These are phyloP conservation scores for Solanum stenotomum DNA, from an alignment of 257 asterid genomes.

Conservation along the genomic window DNA sequence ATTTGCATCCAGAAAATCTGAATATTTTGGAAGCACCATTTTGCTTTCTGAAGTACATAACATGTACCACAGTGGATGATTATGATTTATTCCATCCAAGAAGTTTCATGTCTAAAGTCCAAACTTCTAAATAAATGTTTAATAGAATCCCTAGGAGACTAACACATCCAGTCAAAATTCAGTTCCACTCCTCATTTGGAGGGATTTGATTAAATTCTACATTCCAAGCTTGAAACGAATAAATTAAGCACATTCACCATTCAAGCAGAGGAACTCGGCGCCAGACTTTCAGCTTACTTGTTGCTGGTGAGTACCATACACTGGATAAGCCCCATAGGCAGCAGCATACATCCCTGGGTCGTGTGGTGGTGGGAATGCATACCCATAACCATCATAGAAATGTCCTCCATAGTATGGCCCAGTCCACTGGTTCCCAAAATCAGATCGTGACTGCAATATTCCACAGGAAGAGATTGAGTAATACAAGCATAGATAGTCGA, in stretches of 20 bases:
- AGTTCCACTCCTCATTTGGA: constrained; percentile 38
- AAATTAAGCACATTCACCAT: constrained; percentile 9
- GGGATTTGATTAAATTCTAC: constrained; percentile 21
- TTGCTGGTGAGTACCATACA: constrained; percentile 81
- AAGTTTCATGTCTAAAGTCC: constrained; percentile 33
- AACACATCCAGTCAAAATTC: constrained; percentile 66
- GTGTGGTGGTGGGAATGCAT: constrained; percentile 57
- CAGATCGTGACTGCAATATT: constrained; percentile 48
- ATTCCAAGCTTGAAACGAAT: constrained; percentile 22
- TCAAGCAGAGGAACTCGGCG: not conserved
- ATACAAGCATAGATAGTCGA: not conserved
- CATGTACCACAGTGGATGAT: constrained; percentile 6
- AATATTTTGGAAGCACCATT: not conserved
- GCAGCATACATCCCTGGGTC: constrained; percentile 76
- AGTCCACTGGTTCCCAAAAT: constrained; percentile 75
- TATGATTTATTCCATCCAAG: constrained; percentile 49
- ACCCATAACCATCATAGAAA: constrained; percentile 75
- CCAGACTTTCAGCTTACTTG: constrained; percentile 60
- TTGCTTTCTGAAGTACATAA: not conserved
- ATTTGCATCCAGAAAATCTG: not conserved
- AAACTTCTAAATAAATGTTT: constrained; percentile 46
- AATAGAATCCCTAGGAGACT: constrained; percentile 26
- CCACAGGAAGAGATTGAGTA: not conserved
- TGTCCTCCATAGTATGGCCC: constrained; percentile 77
- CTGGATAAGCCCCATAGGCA: constrained; percentile 75